phyloP scores from a whole-genome alignment of 108 stramenopile species.

The Cyclotella sp. region DNA sequence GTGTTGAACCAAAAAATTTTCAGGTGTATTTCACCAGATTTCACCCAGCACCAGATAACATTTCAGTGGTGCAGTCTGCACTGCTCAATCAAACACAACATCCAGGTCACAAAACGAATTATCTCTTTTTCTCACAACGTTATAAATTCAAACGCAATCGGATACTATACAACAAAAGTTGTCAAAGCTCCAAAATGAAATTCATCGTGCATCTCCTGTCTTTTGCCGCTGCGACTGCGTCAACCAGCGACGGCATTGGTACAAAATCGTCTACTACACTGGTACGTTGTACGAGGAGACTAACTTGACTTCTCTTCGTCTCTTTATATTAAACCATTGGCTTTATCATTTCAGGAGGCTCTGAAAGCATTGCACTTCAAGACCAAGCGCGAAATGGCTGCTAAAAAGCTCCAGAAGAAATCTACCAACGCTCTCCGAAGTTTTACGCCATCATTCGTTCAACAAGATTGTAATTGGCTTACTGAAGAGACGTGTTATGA shows the following conservation, averaged over 20 bases:
- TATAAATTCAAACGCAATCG: background rate
- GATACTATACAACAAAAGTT: background rate
- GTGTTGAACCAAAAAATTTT: too few relatives aligned
- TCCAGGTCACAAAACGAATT: background rate
- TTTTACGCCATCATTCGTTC: slow-evolving; percentile 1
- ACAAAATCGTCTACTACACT: background rate
- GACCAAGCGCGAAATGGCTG: background rate
- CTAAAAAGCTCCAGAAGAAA: background rate
- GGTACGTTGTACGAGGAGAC: background rate
- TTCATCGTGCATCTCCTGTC: background rate
- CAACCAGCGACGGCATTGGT: background rate
- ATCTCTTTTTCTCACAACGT: background rate
- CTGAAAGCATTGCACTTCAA: slow-evolving; percentile 6
- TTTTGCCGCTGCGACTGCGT: background rate
- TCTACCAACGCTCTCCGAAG: background rate
- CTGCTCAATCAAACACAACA: too few relatives aligned
- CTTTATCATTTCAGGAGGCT: background rate
- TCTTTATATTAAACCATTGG: background rate
- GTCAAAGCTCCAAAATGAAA: background rate
- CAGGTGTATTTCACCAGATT: too few relatives aligned
- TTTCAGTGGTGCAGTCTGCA: too few relatives aligned
- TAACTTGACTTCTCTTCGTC: background rate
- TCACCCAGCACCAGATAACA: too few relatives aligned
- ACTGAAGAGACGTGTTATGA: slow-evolving; percentile 13
- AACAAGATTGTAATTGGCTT: slow-evolving; percentile 12